Base-by-base conservation (phyloP, 2,329 filamentous ascomycete species). In the Curvularia lunata region DNA sequence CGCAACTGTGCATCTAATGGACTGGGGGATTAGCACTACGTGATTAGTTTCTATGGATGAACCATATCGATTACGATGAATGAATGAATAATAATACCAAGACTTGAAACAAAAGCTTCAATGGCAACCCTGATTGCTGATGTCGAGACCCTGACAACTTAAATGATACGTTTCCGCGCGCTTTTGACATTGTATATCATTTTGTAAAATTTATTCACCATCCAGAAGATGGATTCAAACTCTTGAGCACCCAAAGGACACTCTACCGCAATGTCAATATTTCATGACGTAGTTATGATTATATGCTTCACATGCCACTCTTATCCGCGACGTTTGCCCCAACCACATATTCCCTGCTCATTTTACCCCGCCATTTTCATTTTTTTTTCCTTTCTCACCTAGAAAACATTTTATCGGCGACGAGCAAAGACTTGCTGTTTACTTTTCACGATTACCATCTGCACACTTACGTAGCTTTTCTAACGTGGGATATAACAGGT, bases 331-430 rank as follows among this genome's bases (percentile, higher is more conserved):
- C 25, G 6, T 27, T 27, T 27, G 6, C 18, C 12, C 13, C 8
- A 21, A 23, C 12, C 8, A 41, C 19, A 21, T 12, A 6, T n/a
- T 8, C 4, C 25, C 25, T 8, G 8, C 25, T 1, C 25, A 4
- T 27, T 8, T 27, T 46, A 53, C 51, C 51, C 51, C 51, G 34
- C 51, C 25, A 25, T 32, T 18, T 23, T 8, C n/a, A 19, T 19
- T 28, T 27, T 19, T 10, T 9, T 9, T n/a, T 5, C n/a, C n/a
- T n/a, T n/a, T n/a, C n/a, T n/a, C n/a, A n/a, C n/a, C n/a, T n/a
- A n/a, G n/a, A n/a, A n/a, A n/a, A n/a, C n/a, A n/a, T n/a, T n/a
- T n/a, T n/a, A n/a, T n/a, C n/a, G n/a, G n/a, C n/a, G n/a, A n/a
- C n/a, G n/a, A n/a, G n/a, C n/a, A n/a, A n/a, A n/a, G n/a, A n/a